Percentiles rank a stretch among this genome's conserved stretches.
These are phyloP conservation scores for Vaccinium corymbosum DNA, from an alignment of 148 eudicot species.

Conservation along the genomic window DNA sequence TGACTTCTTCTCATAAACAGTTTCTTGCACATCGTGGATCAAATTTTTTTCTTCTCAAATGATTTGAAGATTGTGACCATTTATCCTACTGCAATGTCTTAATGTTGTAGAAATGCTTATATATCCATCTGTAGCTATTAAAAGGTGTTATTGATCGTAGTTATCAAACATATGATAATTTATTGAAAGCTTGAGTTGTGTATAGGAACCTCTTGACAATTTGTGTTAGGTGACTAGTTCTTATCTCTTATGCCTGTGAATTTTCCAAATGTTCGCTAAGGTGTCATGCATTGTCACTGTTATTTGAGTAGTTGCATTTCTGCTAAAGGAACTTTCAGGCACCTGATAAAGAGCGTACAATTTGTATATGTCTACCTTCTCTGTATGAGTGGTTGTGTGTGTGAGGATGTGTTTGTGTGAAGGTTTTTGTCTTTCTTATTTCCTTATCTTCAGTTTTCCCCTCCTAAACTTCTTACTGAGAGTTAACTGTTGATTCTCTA, in stretches of 20 bases:
- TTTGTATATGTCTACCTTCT: not conserved
- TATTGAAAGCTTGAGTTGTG: constrained; percentile 1
- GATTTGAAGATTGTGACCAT: not conserved
- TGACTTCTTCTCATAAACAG: not conserved
- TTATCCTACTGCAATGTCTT: not conserved
- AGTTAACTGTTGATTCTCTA: not conserved
- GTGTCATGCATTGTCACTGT: not conserved
- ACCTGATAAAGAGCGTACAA: not conserved
- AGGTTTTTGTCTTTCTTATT: not conserved
- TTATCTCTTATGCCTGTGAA: not conserved
- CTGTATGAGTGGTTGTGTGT: not conserved
- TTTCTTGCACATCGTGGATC: not conserved
- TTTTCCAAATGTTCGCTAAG: not conserved
- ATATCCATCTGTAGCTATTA: not conserved
- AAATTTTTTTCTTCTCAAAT: not conserved
- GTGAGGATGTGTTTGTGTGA: not conserved
- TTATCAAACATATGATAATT: not conserved
- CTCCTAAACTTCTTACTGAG: not conserved
- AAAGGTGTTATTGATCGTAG: not conserved
- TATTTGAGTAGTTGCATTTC: not conserved
- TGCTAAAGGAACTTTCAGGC: not conserved
- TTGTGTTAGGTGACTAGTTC: not conserved
- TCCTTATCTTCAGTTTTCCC: not conserved
- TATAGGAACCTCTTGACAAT: not conserved
- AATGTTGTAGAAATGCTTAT: not conserved